These are phyloP conservation scores for Sarocladiaceae sp. DNA, from an alignment of 2,329 filamentous ascomycete genomes.

Conservation along the genomic window DNA sequence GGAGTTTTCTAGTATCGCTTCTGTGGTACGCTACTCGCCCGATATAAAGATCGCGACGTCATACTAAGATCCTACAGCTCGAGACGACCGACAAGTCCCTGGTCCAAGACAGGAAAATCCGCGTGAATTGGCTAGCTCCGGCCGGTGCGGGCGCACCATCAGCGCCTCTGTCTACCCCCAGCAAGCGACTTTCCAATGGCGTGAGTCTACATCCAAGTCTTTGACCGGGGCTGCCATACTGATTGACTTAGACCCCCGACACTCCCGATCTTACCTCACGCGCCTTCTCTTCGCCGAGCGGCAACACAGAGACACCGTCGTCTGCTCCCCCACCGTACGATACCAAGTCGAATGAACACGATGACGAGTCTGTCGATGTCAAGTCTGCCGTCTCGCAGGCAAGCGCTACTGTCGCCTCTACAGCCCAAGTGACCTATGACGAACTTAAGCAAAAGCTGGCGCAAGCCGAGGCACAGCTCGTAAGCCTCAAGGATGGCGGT, in stretches of 20 bases:
- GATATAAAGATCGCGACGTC: background rate
- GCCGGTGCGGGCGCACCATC: slow-evolving; percentile 29
- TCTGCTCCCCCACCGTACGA: slow-evolving; percentile 31
- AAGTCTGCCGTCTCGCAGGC: slow-evolving; percentile 18
- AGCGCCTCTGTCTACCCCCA: slow-evolving; percentile 32
- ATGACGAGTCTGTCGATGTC: slow-evolving; percentile 22
- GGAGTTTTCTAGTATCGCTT: slow-evolving; percentile 74
- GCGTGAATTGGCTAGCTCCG: slow-evolving; percentile 72
- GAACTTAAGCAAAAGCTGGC: slow-evolving; percentile 70
- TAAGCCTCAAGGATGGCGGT: slow-evolving; percentile 67
- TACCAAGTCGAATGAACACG: slow-evolving; percentile 17
- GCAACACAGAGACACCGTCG: slow-evolving; percentile 24
- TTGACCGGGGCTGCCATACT: background rate
- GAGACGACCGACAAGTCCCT: slow-evolving; percentile 70
- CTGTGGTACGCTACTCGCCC: slow-evolving; percentile 60
- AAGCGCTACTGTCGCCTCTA: slow-evolving; percentile 24
- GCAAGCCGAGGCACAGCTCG: slow-evolving; percentile 70
- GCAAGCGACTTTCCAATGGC: slow-evolving; percentile 35
- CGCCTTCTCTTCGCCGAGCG: slow-evolving; percentile 40
- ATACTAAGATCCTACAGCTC: slow-evolving; percentile 55
- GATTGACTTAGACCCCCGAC: slow-evolving; percentile 25
- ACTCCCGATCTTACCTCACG: slow-evolving; percentile 39
- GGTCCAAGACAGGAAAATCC: slow-evolving; percentile 93
- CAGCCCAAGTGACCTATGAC: slow-evolving; percentile 39
- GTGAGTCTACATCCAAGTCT: slow-evolving; percentile 26